Evolutionary conservation across 23 red algal species (phyloP).

Genomic region (Cyanidium caldarium): DNA sequence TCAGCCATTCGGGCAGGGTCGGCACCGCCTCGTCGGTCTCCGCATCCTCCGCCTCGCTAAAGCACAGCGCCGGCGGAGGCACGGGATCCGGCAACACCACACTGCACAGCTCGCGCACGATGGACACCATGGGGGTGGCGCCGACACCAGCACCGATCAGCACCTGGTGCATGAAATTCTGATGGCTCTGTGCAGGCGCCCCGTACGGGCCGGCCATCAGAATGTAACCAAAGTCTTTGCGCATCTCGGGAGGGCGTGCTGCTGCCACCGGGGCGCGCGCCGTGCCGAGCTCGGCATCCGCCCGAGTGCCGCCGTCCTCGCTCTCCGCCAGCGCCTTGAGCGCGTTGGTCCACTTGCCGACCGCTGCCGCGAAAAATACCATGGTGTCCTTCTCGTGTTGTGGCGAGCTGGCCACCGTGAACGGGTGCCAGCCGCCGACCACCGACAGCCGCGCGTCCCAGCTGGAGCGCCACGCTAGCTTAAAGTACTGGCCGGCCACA

Average conservation of each 20-base stretch:
- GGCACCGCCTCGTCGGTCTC: neutral
- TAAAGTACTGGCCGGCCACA: constrained; percentile 1
- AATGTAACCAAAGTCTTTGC: neutral
- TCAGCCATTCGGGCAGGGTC: neutral
- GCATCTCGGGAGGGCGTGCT: no score
- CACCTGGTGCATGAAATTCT: constrained; percentile 2
- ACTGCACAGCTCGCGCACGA: neutral
- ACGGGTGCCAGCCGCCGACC: neutral
- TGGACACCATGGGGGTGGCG: neutral
- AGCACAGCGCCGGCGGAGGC: no score
- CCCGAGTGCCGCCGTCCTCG: neutral
- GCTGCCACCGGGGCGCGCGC: neutral
- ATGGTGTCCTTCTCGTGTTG: neutral
- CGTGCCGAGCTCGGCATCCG: neutral
- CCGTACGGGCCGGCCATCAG: neutral
- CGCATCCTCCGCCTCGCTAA: neutral
- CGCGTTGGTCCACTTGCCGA: neutral
- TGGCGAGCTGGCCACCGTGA: constrained; percentile 1
- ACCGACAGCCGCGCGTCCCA: neutral
- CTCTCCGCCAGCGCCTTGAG: neutral
- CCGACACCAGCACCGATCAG: neutral
- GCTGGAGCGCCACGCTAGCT: neutral
- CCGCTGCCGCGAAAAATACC: neutral
- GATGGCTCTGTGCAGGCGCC: constrained; percentile 4
- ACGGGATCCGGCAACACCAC: no score